Evolutionary conservation across 2,329 filamentous ascomycete species (phyloP).

Genomic region (Niveomyces coronatus): DNA sequence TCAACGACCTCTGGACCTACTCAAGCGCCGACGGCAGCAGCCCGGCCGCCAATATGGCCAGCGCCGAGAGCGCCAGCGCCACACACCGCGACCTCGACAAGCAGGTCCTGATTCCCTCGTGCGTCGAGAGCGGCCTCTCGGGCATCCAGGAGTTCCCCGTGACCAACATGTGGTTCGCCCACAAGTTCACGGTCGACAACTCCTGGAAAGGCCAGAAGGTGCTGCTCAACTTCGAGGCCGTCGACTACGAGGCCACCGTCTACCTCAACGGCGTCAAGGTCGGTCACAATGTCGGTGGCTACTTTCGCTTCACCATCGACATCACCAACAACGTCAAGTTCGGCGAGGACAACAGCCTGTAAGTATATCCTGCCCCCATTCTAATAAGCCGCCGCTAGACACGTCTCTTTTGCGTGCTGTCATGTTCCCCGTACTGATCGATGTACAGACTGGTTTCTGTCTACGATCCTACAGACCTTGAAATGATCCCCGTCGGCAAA

Average conservation of each 20-base stretch:
- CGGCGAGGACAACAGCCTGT: conserved; percentile 44
- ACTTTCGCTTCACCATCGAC: conserved; percentile 51
- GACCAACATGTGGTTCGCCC: conserved; percentile 39
- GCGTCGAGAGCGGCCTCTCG: conserved; percentile 36
- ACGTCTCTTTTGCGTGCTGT: neutral
- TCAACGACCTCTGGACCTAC: conserved; percentile 51
- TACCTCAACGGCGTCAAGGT: conserved; percentile 46
- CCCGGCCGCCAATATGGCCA: conserved; percentile 11
- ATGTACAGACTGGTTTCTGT: conserved; percentile 48
- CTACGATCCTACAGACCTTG: conserved; percentile 54
- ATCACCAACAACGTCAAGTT: conserved; percentile 34
- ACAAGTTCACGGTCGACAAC: conserved; percentile 37
- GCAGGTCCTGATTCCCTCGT: conserved; percentile 34
- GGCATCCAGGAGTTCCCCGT: conserved; percentile 34
- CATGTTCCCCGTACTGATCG: no score
- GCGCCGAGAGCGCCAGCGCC: no score
- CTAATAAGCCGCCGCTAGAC: neutral
- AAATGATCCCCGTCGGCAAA: conserved; percentile 56
- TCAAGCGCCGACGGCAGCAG: conserved; percentile 20
- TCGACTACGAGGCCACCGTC: conserved; percentile 47
- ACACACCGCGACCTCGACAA: conserved; percentile 20
- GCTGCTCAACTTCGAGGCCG: conserved; percentile 47
- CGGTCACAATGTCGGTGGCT: conserved; percentile 48
- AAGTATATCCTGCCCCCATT: conserved; percentile 13
- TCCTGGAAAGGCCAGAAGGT: conserved; percentile 35